Conservation (phyloP, 768 basidiomycete species). For the Mycena albidolilacea region DNA sequence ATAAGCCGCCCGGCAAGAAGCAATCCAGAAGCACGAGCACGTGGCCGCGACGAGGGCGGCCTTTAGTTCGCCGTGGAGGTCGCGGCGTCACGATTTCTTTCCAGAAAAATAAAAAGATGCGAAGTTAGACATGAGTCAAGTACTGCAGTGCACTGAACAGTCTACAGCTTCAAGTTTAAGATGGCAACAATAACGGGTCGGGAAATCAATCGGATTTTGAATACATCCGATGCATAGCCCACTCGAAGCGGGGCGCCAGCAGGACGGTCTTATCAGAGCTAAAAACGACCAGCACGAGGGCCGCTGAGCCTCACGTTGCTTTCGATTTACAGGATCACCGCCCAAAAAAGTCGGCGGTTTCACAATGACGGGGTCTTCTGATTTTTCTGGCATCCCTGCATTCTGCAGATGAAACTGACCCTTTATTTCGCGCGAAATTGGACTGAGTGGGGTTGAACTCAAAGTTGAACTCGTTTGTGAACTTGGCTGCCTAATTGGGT, state of each 20-base stretch:
- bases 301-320: neutral
- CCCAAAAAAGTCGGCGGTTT: slow-evolving; percentile 29
- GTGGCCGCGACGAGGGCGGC: neutral
- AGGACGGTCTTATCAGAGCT: no score
- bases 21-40: neutral
- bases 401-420: neutral
- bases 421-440: neutral
- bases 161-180: slow-evolving; percentile 18
- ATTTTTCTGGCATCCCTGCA: neutral
- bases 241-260: neutral
- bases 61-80: neutral
- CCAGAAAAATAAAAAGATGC: neutral
- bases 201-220: slow-evolving; percentile 22
- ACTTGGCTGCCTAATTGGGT: neutral
- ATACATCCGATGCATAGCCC: slow-evolving; percentile 28
- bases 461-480: neutral
- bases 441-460: neutral
- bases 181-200: neutral
- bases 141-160: neutral
- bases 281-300: neutral
- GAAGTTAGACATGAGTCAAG: slow-evolving; percentile 15
- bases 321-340: slow-evolving; percentile 20
- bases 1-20: no score
- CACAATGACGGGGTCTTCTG: slow-evolving; percentile 20
- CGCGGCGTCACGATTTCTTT: neutral